A percentile compares a stretch with the other conserved stretches of the same genome.
Evolutionary conservation across 495 filamentous ascomycete species (phyloP).

Genomic region (Physcia stellaris): DNA sequence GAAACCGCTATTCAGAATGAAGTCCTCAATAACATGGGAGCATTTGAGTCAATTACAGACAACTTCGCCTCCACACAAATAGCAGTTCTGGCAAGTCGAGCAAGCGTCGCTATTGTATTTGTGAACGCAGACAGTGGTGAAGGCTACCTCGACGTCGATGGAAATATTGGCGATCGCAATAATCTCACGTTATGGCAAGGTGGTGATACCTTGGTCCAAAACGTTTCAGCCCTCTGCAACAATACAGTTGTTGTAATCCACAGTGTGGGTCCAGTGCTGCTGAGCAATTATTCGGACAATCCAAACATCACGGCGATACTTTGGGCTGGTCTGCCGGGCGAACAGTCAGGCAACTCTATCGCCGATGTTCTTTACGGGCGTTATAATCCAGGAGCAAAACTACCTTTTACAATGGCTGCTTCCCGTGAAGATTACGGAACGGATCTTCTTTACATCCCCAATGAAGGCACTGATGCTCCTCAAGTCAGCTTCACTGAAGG

Average conservation of each 20-base stretch:
- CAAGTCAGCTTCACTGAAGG: constrained; percentile 79
- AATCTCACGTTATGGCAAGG: constrained; percentile 84
- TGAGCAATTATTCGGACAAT: constrained; percentile 64
- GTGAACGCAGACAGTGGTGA: constrained; percentile 82
- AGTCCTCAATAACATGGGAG: constrained; percentile 37
- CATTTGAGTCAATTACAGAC: constrained; percentile 61
- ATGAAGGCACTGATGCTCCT: constrained; percentile 54
- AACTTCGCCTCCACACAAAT: constrained; percentile 55
- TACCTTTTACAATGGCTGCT: constrained; percentile 79
- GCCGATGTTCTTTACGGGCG: constrained; percentile 82
- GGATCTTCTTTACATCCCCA: constrained; percentile 60
- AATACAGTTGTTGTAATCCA: constrained; percentile 94
- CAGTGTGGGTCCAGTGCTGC: constrained; percentile 63
- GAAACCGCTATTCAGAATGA: constrained; percentile 72
- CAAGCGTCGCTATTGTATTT: constrained; percentile 69
- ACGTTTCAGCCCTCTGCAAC: constrained; percentile 61
- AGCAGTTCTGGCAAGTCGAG: constrained; percentile 47
- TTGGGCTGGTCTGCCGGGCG: constrained; percentile 86
- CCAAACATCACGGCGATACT: constrained; percentile 91
- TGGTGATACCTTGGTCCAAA: constrained; percentile 65
- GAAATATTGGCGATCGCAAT: constrained; percentile 79
- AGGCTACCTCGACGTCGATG: constrained; percentile 70
- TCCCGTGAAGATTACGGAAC: constrained; percentile 60
- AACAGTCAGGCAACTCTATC: constrained; percentile 85
- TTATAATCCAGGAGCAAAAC: constrained; percentile 73